Conservation (phyloP, 495 filamentous ascomycete species). For the Penicillium coprophilum region DNA sequence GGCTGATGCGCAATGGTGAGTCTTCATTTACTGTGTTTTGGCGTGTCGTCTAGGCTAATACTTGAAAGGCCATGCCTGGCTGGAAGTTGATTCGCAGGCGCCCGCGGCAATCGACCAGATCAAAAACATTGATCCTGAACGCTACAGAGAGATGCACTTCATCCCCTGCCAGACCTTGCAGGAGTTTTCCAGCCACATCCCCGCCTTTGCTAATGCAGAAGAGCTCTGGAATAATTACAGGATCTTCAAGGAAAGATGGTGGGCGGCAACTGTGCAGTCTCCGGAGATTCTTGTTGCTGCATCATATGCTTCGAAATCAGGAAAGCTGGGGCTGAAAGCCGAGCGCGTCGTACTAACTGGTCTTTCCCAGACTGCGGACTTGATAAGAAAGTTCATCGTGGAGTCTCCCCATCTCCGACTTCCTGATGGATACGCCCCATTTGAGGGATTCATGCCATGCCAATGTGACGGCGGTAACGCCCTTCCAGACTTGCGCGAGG, state of each 20-base stretch:
- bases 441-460: slow-evolving; percentile 15
- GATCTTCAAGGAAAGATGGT: slow-evolving; percentile 13
- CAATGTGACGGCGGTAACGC: slow-evolving; percentile 8
- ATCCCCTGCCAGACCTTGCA: slow-evolving; percentile 1
- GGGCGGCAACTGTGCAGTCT: slow-evolving; percentile 12
- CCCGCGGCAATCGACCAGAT: slow-evolving; percentile 12
- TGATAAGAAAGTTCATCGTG: slow-evolving; percentile 11
- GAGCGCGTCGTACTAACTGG: slow-evolving; percentile 9
- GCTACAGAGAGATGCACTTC: slow-evolving; percentile 13
- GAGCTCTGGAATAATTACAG: slow-evolving; percentile 6
- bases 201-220: neutral
- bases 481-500: slow-evolving; percentile 6
- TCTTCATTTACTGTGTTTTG: neutral
- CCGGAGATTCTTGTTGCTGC: slow-evolving; percentile 15
- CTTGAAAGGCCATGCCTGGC: slow-evolving; percentile 14
- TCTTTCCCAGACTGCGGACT: slow-evolving; percentile 11
- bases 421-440: slow-evolving; percentile 8
- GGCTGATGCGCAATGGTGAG: slow-evolving; percentile 18
- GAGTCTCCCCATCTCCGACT: slow-evolving; percentile 9
- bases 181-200: slow-evolving; percentile 4
- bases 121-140: slow-evolving; percentile 4
- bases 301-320: slow-evolving; percentile 6
- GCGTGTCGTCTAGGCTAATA: neutral
- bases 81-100: slow-evolving; percentile 15
- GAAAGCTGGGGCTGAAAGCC: slow-evolving; percentile 2